Conservation (phyloP, 257 asterid genomes). For the Galeopsis tetrahit region DNA sequence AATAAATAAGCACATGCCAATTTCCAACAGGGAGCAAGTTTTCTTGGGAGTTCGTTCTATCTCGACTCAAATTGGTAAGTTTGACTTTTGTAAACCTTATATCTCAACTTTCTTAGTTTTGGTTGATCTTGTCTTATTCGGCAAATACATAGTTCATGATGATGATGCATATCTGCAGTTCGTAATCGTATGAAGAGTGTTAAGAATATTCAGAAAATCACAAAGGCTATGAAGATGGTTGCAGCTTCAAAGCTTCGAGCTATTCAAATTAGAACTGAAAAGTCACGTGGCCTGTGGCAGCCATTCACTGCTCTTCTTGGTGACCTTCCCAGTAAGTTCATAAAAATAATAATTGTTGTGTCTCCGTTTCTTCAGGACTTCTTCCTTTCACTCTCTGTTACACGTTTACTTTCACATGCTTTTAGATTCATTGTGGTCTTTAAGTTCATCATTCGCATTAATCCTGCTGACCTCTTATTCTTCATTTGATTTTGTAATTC, state of each 20-base stretch:
- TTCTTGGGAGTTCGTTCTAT: constrained; percentile 69
- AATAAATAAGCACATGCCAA: constrained; percentile 22
- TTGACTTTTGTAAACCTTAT: constrained; percentile 12
- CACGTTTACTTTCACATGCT: not conserved
- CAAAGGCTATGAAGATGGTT: constrained; percentile 99
- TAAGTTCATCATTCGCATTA: not conserved
- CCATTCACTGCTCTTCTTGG: constrained; percentile 99
- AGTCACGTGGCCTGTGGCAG: constrained; percentile 98
- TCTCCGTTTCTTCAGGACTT: constrained; percentile 9
- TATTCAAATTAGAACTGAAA: constrained; percentile 81
- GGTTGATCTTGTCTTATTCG: constrained; percentile 35
- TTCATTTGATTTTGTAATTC: not conserved
- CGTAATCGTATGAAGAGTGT: constrained; percentile 99
- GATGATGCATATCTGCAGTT: constrained; percentile 49
- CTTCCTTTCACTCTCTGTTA: not conserved
- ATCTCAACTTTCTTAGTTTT: constrained; percentile 24
- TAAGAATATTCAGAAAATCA: constrained; percentile 88
- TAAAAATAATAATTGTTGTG: not conserved
- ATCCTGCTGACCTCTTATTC: constrained; percentile 11
- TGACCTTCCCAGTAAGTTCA: constrained; percentile 82
- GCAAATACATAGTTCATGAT: constrained; percentile 35
- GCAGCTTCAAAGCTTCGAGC: constrained; percentile 99
- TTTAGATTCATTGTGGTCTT: not conserved
- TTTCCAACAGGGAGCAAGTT: constrained; percentile 68
- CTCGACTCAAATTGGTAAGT: constrained; percentile 87